A percentile compares a stretch with the other conserved stretches of the same genome.
phyloP scores from a whole-genome alignment of 2,329 filamentous ascomycete species.

The Thelonectria rubi region DNA sequence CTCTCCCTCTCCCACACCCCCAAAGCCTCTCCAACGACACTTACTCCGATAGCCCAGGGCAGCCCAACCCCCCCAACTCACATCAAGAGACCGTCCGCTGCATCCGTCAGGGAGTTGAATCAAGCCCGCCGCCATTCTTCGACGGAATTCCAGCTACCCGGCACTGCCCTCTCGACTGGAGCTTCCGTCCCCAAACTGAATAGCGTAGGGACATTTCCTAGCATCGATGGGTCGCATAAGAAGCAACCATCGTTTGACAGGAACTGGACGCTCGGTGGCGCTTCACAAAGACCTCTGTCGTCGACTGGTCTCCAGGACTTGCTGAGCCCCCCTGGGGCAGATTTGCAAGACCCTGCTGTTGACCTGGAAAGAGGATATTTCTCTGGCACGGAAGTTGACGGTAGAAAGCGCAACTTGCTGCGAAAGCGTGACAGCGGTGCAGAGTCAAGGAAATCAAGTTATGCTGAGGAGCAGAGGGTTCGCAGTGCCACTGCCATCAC shows the following conservation, averaged over 20 bases:
- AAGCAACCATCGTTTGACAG: conserved; percentile 76
- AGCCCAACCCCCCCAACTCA: conserved; percentile 59
- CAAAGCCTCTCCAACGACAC: conserved; percentile 55
- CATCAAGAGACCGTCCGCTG: conserved; percentile 75
- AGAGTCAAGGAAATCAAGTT: conserved; percentile 78
- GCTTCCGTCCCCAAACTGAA: conserved; percentile 50
- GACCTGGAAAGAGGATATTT: conserved; percentile 92
- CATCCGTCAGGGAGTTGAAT: conserved; percentile 82
- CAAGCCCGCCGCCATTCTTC: conserved; percentile 90
- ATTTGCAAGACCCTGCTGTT: conserved; percentile 57
- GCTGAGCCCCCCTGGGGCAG: conserved; percentile 49
- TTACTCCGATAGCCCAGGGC: conserved; percentile 53
- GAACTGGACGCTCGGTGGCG: conserved; percentile 72
- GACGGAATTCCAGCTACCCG: conserved; percentile 71
- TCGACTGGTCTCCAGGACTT: conserved; percentile 61
- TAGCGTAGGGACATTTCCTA: conserved; percentile 54
- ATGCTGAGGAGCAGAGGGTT: conserved; percentile 76
- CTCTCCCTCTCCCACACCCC: conserved; percentile 62
- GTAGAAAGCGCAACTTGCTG: conserved; percentile 78
- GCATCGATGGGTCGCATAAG: conserved; percentile 58
- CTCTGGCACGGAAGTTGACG: conserved; percentile 85
- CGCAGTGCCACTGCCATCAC: conserved; percentile 72
- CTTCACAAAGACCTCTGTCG: conserved; percentile 60
- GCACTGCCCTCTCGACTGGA: conserved; percentile 34
- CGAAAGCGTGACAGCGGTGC: conserved; percentile 76